Evolutionary conservation across 208 protist genomes (phyloP).

Genomic region (Leishmania tropica): DNA sequence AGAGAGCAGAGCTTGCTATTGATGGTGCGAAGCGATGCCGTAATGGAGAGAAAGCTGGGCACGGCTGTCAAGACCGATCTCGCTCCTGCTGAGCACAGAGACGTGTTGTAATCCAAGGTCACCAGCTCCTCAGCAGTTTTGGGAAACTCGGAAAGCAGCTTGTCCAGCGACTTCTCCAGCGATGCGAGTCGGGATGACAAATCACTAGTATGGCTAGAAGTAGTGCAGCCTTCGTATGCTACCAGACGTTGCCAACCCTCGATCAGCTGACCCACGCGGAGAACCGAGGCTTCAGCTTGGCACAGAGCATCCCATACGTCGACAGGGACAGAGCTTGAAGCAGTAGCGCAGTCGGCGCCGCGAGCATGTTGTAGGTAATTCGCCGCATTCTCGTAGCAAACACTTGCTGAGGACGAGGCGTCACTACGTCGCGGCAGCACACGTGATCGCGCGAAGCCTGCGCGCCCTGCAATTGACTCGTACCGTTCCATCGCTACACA

Average conservation of each 20-base stretch:
- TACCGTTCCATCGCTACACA: conserved; percentile 6
- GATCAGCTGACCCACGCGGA: neutral
- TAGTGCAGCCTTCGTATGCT: neutral
- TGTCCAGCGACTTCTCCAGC: conserved; percentile 18
- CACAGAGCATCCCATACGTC: conserved; percentile 2
- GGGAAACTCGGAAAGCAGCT: conserved; percentile 23
- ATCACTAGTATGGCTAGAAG: neutral
- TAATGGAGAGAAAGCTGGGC: neutral
- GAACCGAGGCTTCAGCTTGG: neutral
- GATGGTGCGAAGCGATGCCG: neutral
- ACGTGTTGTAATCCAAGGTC: neutral
- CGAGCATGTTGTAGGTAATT: conserved; percentile 3
- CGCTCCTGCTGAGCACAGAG: neutral
- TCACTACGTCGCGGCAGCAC: neutral
- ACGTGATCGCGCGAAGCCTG: neutral
- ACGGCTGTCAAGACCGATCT: neutral
- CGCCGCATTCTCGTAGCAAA: no score
- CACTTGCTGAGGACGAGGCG: neutral
- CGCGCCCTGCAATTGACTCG: neutral
- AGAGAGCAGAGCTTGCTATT: neutral
- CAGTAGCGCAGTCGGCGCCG: no score
- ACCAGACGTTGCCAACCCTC: neutral
- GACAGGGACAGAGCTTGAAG: neutral
- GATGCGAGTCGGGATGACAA: conserved; percentile 2
- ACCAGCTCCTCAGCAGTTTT: neutral